A percentile compares a stretch with the other conserved stretches of the same genome.
phyloP scores from a whole-genome alignment of 352 stramenopile species.

The Thalassiosira mediterranea region DNA sequence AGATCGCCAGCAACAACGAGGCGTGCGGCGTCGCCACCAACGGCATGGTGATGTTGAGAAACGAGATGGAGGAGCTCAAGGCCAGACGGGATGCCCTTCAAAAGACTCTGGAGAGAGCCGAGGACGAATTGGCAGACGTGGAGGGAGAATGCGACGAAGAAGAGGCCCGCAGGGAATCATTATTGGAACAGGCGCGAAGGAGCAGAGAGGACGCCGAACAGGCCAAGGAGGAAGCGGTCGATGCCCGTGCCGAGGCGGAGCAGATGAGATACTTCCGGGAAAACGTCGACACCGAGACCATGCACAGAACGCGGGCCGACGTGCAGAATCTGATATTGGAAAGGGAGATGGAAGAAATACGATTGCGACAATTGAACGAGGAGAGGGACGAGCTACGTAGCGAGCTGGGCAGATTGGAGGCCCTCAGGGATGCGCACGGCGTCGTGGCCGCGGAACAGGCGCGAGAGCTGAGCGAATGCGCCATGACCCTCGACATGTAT shows the following conservation, averaged over 20 bases:
- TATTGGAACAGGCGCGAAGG: neutral
- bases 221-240: conserved; percentile 1
- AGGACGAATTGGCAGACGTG: neutral
- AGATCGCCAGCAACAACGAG: conserved; percentile 26
- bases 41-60: conserved; percentile 14
- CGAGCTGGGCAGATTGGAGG: conserved; percentile 9
- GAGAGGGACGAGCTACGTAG: conserved; percentile 18
- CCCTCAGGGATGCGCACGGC: conserved; percentile 14
- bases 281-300: conserved; percentile 23
- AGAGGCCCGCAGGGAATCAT: neutral
- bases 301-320: conserved; percentile 29
- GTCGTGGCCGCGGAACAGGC: neutral
- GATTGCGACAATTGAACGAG: conserved; percentile 14
- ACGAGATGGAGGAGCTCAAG: conserved; percentile 9
- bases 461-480: neutral
- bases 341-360: conserved; percentile 28
- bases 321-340: conserved; percentile 45
- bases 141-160: conserved; percentile 18
- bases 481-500: conserved; percentile 39
- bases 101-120: conserved; percentile 1
- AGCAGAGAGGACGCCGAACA: conserved; percentile 21
- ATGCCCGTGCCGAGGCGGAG: conserved; percentile 19
- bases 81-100: conserved; percentile 6
- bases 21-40: conserved; percentile 26
- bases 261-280: conserved; percentile 26